A percentile compares a stretch with the other conserved stretches of the same genome.
Conservation (phyloP, 345 rosid species). For the Dimocarpus longan region DNA sequence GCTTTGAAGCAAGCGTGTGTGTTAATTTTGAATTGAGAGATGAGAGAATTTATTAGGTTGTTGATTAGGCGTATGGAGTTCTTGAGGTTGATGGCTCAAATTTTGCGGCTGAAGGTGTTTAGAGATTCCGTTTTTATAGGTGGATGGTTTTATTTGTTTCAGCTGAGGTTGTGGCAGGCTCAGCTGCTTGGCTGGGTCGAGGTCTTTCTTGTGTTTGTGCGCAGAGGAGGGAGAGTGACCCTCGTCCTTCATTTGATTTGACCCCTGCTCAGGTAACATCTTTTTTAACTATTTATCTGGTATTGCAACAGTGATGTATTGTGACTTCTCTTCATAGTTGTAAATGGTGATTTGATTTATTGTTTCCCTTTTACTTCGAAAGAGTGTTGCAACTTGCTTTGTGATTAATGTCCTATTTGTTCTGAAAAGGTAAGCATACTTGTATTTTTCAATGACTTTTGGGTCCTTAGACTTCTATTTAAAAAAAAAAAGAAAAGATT, state of each 20-base stretch:
- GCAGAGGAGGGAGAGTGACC: conserved; percentile 82
- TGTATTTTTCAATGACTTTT: neutral
- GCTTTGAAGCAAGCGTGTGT: neutral
- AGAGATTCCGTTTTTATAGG: conserved; percentile 28
- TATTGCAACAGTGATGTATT: conserved; percentile 6
- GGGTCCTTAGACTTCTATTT: no score
- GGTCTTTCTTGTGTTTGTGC: conserved; percentile 99
- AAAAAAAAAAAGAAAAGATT: neutral
- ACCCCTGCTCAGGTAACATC: conserved; percentile 80
- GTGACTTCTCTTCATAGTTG: neutral
- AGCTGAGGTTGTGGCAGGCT: conserved; percentile 99
- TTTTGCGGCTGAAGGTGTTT: conserved; percentile 19
- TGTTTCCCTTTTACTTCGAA: neutral
- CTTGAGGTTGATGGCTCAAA: neutral
- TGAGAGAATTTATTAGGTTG: neutral
- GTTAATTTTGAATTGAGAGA: neutral
- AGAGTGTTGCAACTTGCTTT: neutral
- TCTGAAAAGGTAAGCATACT: neutral
- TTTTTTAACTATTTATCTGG: neutral
- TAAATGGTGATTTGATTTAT: neutral
- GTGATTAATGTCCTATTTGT: neutral
- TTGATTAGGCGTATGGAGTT: neutral
- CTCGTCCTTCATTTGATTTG: conserved; percentile 93
- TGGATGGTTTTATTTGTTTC: conserved; percentile 44
- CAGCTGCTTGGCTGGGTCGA: conserved; percentile 97